Percentiles rank a stretch among this genome's conserved stretches.
These are phyloP conservation scores for Vaccinium corymbosum DNA, from an alignment of 148 eudicot genomes.

Conservation along the genomic window DNA sequence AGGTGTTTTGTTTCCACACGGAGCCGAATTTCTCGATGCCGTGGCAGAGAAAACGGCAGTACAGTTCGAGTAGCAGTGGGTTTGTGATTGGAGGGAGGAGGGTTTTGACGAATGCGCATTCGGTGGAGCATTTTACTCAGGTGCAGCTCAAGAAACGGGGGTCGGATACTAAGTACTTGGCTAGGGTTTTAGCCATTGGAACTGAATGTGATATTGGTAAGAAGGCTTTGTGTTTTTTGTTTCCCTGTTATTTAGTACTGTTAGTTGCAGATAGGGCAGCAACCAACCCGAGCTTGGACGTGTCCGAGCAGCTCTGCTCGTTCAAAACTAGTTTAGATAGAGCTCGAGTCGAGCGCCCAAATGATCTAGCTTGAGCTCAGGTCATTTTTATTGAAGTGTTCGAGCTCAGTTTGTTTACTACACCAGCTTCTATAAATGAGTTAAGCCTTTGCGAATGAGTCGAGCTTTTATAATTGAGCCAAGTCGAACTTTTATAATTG, in stretches of 20 bases:
- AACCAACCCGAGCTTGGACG: neutral
- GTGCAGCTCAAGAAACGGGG: constrained; percentile 81
- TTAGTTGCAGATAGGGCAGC: neutral
- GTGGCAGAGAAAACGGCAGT: constrained; percentile 81
- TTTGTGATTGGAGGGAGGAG: constrained; percentile 61
- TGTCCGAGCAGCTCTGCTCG: neutral
- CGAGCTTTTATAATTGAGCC: neutral
- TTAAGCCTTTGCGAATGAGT: neutral
- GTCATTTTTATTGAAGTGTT: neutral
- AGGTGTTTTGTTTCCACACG: constrained; percentile 72
- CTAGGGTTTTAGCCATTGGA: constrained; percentile 77
- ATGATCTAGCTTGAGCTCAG: neutral
- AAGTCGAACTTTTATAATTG: too few species aligned
- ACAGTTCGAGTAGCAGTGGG: constrained; percentile 70
- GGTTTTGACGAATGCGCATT: constrained; percentile 81
- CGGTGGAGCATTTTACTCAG: constrained; percentile 70
- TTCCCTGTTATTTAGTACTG: too few species aligned
- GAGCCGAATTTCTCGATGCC: constrained; percentile 77
- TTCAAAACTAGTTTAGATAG: neutral
- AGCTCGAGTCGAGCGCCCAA: neutral
- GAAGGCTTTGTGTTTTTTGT: neutral
- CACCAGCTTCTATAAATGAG: too few species aligned
- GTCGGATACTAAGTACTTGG: constrained; percentile 70
- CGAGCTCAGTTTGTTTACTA: neutral
- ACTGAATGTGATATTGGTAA: constrained; percentile 80